phyloP scores from a whole-genome alignment of 495 filamentous ascomycete genomes.

The Parathielavia appendiculata region DNA sequence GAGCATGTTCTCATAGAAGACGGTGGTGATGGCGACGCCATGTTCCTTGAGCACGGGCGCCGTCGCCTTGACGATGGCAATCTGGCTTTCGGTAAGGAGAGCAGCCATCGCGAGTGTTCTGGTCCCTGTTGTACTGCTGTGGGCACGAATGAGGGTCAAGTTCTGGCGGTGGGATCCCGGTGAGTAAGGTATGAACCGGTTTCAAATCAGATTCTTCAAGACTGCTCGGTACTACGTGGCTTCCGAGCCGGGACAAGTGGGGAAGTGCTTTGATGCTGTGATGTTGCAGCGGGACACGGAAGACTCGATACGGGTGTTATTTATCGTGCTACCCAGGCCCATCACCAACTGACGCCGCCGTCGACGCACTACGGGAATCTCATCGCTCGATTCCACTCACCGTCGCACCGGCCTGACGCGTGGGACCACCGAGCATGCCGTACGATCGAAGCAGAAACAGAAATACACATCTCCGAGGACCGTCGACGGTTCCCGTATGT shows the following conservation, averaged over 20 bases:
- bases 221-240: not conserved
- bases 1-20: constrained; percentile 68
- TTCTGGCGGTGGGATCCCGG: not conserved
- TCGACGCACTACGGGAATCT: not conserved
- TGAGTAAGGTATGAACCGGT: not conserved
- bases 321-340: constrained; percentile 2
- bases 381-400: not conserved
- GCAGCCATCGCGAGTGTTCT: constrained; percentile 20
- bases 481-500: not conserved
- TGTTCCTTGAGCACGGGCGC: constrained; percentile 60
- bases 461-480: constrained; percentile 21
- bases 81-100: constrained; percentile 38
- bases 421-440: constrained; percentile 17
- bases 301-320: constrained; percentile 3
- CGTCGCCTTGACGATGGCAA: constrained; percentile 54
- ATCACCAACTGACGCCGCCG: not conserved
- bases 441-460: constrained; percentile 7
- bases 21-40: constrained; percentile 58
- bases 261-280: constrained; percentile 1
- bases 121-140: not conserved
- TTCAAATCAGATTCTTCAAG: not conserved
- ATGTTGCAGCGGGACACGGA: not conserved
- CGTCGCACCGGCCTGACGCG: not conserved
- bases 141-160: not conserved
- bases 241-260: constrained; percentile 7